A percentile compares a stretch with the other conserved stretches of the same genome.
Conservation (phyloP, 2,329 filamentous ascomycete genomes). For the Triangularia setosa region DNA sequence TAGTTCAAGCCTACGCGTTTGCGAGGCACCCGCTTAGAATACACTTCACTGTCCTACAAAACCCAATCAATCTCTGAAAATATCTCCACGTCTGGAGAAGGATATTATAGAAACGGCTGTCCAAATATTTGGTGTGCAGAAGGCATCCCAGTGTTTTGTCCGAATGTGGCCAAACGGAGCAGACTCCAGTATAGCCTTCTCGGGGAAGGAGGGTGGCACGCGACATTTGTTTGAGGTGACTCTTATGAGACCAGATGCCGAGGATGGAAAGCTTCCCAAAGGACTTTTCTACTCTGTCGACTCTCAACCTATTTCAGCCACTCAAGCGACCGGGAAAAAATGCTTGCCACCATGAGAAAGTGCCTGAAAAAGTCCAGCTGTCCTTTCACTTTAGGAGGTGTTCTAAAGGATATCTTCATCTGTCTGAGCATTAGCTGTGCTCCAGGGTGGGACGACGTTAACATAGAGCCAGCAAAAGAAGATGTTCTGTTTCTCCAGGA, state of each 20-base stretch:
- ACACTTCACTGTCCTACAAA: slow-evolving; percentile 55
- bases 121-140: slow-evolving; percentile 58
- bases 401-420: slow-evolving; percentile 55
- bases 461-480: slow-evolving; percentile 68
- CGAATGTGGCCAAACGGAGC: slow-evolving; percentile 16
- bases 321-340: slow-evolving; percentile 56
- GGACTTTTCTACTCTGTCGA: slow-evolving; percentile 65
- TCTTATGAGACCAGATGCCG: slow-evolving; percentile 50
- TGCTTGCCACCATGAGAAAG: slow-evolving; percentile 51
- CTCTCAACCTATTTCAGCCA: slow-evolving; percentile 56
- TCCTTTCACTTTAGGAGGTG: neutral
- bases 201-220: slow-evolving; percentile 31
- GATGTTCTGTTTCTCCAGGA: slow-evolving; percentile 65
- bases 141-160: slow-evolving; percentile 52
- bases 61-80: slow-evolving; percentile 43
- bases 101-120: slow-evolving; percentile 55
- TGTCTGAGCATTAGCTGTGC: slow-evolving; percentile 61
- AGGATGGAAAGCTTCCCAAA: slow-evolving; percentile 41
- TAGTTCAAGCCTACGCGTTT: slow-evolving; percentile 63
- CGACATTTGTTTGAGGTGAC: slow-evolving; percentile 50
- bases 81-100: slow-evolving; percentile 55
- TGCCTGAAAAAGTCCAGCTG: slow-evolving; percentile 36
- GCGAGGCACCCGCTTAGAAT: slow-evolving; percentile 61
- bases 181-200: neutral
- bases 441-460: slow-evolving; percentile 62